Evolutionary conservation across 2,329 filamentous ascomycete species (phyloP).

Genomic region (Xenoacremonium recifei): DNA sequence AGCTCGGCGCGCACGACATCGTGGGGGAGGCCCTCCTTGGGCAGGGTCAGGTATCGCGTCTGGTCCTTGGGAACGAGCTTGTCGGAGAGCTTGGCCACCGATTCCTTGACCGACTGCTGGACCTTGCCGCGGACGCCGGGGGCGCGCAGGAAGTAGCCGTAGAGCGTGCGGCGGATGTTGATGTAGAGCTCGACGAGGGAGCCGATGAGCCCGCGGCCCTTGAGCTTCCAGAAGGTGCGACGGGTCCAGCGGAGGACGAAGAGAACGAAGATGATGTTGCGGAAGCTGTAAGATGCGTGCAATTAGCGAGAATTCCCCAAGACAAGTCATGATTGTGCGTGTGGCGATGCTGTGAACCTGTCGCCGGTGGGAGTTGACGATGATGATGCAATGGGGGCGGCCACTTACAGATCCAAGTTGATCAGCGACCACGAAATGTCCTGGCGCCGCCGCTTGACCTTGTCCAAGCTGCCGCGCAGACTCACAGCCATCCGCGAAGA

Average conservation of each 20-base stretch:
- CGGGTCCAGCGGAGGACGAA: constrained; percentile 84
- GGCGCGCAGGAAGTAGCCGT: constrained; percentile 80
- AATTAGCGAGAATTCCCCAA: no score
- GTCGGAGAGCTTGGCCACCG: constrained; percentile 74
- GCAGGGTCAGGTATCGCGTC: constrained; percentile 72
- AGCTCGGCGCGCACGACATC: constrained; percentile 81
- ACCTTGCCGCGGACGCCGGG: constrained; percentile 87
- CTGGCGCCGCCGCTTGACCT: constrained; percentile 56
- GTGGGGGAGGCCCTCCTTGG: constrained; percentile 77
- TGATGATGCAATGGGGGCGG: not conserved
- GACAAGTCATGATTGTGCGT: not conserved
- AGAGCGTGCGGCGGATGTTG: constrained; percentile 69
- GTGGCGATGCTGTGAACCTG: not conserved
- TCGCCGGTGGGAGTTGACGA: not conserved
- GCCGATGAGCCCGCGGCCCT: constrained; percentile 83
- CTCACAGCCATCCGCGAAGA: constrained; percentile 70
- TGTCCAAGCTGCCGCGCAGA: constrained; percentile 64
- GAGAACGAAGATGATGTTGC: constrained; percentile 84
- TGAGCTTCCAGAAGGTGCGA: constrained; percentile 78
- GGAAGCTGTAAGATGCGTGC: constrained; percentile 64
- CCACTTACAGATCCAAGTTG: constrained; percentile 68
- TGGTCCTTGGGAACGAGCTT: constrained; percentile 78
- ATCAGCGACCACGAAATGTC: constrained; percentile 57
- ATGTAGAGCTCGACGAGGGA: constrained; percentile 73
- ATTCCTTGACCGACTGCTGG: constrained; percentile 77